Evolutionary conservation across 176 grass and related monocot genomes (phyloP).

Genomic region (Chloris gayana): DNA sequence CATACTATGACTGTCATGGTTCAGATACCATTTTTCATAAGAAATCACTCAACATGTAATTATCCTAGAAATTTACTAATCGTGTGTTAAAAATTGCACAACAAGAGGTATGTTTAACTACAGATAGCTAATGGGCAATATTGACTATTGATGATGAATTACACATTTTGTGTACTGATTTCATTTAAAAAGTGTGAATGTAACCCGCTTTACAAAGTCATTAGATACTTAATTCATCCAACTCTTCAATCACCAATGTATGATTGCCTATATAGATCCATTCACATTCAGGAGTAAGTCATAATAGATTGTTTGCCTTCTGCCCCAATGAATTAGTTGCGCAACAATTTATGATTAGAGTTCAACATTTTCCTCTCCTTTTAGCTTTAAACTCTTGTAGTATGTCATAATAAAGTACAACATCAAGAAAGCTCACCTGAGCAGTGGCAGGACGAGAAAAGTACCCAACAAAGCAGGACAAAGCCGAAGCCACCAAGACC

Average conservation of each 20-base stretch:
- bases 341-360: background rate
- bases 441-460: slow-evolving; percentile 11
- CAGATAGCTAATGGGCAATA: background rate
- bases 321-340: background rate
- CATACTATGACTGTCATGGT: background rate
- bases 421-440: slow-evolving; percentile 21
- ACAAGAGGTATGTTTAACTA: background rate
- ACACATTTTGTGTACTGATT: background rate
- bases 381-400: slow-evolving; percentile 2
- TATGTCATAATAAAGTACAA: too few species aligned
- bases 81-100: background rate
- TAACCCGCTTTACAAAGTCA: background rate
- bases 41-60: background rate
- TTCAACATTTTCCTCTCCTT: background rate
- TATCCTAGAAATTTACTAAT: background rate
- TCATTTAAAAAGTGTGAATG: background rate
- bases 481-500: slow-evolving; percentile 16
- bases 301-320: slow-evolving; percentile 11
- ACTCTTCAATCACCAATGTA: background rate
- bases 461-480: slow-evolving; percentile 19
- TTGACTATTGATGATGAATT: background rate
- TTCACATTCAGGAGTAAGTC: background rate
- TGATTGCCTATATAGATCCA: background rate
- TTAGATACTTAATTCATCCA: background rate
- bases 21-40: background rate